Percentiles rank a stretch among this genome's conserved stretches.
Conservation (phyloP, 148 eudicot genomes). For the Diospyros lotus region DNA sequence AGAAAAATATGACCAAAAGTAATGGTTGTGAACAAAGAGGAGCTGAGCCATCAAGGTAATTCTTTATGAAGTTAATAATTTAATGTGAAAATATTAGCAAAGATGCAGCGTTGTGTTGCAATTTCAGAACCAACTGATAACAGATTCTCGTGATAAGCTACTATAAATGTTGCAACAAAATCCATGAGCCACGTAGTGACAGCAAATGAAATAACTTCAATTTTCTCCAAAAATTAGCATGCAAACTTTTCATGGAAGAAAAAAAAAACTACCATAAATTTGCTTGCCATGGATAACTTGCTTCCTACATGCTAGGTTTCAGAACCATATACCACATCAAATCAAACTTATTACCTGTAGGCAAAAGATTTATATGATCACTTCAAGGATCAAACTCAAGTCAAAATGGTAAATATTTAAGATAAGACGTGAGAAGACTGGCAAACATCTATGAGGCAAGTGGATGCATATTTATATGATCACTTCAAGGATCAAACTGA, state of each 20-base stretch:
- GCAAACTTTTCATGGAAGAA: not conserved
- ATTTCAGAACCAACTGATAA: not conserved
- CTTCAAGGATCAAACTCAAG: not conserved
- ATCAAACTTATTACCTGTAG: no score
- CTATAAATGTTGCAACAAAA: no score
- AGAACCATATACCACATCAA: no score
- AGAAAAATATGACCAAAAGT: not conserved
- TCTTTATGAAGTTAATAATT: not conserved
- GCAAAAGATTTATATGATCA: not conserved
- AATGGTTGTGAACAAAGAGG: not conserved
- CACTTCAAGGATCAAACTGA: no score
- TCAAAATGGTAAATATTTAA: no score
- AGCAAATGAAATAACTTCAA: not conserved
- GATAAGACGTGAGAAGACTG: no score
- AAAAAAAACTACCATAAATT: not conserved
- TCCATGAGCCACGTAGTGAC: not conserved
- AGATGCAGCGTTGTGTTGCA: not conserved
- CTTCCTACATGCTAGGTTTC: no score
- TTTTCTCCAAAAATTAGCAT: not conserved
- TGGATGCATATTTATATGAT: no score
- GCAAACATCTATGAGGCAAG: no score
- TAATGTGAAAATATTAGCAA: constrained; percentile 7
- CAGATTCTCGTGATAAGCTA: not conserved
- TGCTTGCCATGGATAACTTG: not conserved
- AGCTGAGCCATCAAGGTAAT: constrained; percentile 5